Conservation (phyloP, 139 green algal genomes). For the Chlamydomonas incerta region DNA sequence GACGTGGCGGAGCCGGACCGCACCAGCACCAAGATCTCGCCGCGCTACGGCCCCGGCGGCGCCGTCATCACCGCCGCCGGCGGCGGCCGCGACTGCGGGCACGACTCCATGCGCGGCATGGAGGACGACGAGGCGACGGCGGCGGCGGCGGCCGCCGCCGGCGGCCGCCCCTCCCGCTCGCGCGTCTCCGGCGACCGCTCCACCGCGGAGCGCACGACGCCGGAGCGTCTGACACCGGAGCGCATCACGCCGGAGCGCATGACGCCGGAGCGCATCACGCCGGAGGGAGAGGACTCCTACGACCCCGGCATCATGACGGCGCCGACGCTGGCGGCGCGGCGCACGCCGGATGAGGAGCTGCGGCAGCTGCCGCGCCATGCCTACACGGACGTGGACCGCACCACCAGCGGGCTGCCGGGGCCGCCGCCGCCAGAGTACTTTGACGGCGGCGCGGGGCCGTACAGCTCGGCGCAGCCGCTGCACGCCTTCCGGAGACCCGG, state of each 20-base stretch:
- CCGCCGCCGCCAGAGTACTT: not conserved
- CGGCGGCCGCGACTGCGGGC: not conserved
- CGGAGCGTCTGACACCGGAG: too few relatives aligned
- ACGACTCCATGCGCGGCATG: not conserved
- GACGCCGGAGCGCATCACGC: not conserved
- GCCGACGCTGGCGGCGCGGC: too few relatives aligned
- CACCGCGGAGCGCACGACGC: too few relatives aligned
- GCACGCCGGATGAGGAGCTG: too few relatives aligned
- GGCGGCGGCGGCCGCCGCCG: too few relatives aligned
- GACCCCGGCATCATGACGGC: too few relatives aligned
- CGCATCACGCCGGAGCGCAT: not conserved
- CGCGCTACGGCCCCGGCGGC: not conserved
- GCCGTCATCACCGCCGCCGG: constrained; percentile 4
- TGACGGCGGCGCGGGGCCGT: not conserved
- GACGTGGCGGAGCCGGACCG: too few relatives aligned
- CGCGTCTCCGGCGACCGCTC: too few relatives aligned
- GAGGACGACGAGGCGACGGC: not conserved
- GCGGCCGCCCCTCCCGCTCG: too few relatives aligned
- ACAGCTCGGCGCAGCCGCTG: constrained; percentile 26
- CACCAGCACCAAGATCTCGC: too few relatives aligned
- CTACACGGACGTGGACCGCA: constrained; percentile 14
- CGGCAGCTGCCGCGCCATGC: not conserved
- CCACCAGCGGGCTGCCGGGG: too few relatives aligned
- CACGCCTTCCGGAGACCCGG: not conserved
- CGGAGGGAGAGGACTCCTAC: not conserved